A percentile compares a stretch with the other conserved stretches of the same genome.
These are phyloP conservation scores for Rhodotorula sp. DNA, from an alignment of 1,284 basidiomycete genomes.

Conservation along the genomic window DNA sequence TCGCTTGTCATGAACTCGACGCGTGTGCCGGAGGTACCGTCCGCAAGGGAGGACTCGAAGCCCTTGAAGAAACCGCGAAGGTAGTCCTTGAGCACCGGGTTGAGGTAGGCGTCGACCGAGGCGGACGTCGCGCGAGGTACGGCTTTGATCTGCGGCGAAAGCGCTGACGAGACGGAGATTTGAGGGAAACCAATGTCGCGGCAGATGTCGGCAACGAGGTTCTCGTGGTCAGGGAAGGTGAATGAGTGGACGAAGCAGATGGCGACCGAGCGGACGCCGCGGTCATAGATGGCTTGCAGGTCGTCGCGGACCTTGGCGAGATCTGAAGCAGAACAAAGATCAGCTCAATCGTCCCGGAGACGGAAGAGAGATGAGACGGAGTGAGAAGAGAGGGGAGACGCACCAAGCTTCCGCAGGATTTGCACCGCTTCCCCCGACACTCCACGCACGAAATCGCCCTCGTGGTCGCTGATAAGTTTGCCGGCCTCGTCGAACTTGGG, in stretches of 20 bases:
- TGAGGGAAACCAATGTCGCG: constrained; percentile 54
- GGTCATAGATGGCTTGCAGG: constrained; percentile 65
- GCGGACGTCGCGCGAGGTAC: constrained; percentile 87
- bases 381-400: constrained; percentile 62
- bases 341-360: no score
- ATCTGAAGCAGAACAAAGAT: constrained; percentile 33
- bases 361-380: constrained; percentile 60
- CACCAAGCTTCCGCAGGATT: constrained; percentile 68
- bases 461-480: constrained; percentile 63
- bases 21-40: constrained; percentile 50
- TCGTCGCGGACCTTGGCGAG: constrained; percentile 63
- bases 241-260: constrained; percentile 87
- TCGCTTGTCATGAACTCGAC: constrained; percentile 78
- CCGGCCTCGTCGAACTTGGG: constrained; percentile 62
- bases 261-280: constrained; percentile 79
- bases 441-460: constrained; percentile 64
- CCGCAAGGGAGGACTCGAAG: constrained; percentile 69
- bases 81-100: constrained; percentile 52
- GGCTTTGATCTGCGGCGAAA: constrained; percentile 69
- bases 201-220: constrained; percentile 58
- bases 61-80: constrained; percentile 62
- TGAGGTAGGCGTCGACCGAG: constrained; percentile 85
- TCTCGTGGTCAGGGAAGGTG: constrained; percentile 70
- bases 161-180: constrained; percentile 79
- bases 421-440: constrained; percentile 88